phyloP scores from a whole-genome alignment of 1,139 yeast genomes.

The Saccharomyces pastorianus region DNA sequence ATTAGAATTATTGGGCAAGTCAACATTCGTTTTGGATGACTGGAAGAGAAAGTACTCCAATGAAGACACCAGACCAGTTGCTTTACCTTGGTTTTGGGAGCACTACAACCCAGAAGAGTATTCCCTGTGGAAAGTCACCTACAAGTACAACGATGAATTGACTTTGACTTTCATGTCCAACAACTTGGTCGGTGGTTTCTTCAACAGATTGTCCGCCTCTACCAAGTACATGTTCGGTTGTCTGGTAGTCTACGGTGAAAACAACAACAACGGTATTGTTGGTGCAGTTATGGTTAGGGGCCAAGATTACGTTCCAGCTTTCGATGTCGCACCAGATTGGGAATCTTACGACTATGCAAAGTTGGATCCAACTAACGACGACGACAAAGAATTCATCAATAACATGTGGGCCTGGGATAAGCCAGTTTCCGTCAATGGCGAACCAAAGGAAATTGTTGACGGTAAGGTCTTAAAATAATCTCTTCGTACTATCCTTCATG shows the following conservation, averaged over 20 bases:
- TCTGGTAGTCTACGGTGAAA: slow-evolving; percentile 93
- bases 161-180: slow-evolving; percentile 96
- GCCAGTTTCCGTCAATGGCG: slow-evolving; percentile 61
- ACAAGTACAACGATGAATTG: slow-evolving; percentile 96
- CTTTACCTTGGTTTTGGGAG: slow-evolving; percentile 98
- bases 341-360: slow-evolving; percentile 69
- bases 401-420: slow-evolving; percentile 85
- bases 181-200: slow-evolving; percentile 97
- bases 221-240: slow-evolving; percentile 91
- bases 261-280: slow-evolving; percentile 95
- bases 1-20: slow-evolving; percentile 69
- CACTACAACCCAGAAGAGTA: slow-evolving; percentile 87
- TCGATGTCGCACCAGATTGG: slow-evolving; percentile 99
- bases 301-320: slow-evolving; percentile 82
- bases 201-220: slow-evolving; percentile 88
- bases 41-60: slow-evolving; percentile 97
- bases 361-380: slow-evolving; percentile 60
- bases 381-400: slow-evolving; percentile 59
- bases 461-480: slow-evolving; percentile 74
- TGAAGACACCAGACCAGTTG: slow-evolving; percentile 91
- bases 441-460: slow-evolving; percentile 61
- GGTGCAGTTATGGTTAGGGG: slow-evolving; percentile 96
- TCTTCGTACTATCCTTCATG: background rate
- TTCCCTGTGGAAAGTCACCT: slow-evolving; percentile 92
- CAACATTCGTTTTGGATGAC: slow-evolving; percentile 71